Base-by-base conservation (phyloP, 1,139 yeast species). In the Entelexis paramagnoliae region DNA sequence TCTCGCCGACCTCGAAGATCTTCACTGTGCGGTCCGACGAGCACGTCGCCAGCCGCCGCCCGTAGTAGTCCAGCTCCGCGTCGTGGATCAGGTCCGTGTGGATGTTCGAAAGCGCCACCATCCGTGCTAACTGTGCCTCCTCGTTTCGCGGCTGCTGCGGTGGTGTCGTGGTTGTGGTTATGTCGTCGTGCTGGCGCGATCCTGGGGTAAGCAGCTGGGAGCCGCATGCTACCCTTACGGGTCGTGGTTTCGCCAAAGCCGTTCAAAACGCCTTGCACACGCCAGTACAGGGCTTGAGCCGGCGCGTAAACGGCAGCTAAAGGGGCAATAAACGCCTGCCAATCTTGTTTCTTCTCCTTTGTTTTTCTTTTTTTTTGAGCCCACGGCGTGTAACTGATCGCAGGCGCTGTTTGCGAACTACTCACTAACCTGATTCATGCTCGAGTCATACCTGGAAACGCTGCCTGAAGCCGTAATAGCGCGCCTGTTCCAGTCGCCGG, bases 31-130 rank as follows among this genome's bases (percentile, higher is more conserved):
- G 87, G 71, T 91, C 98, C 6, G 95, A 84, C 10, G 96, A 87
- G 65, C 96, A 85, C 3, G 98, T 89, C 49, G 97, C 98, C 57
- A 91, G 75, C 60, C 96, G 76, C 66, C 87, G 88, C 36, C 98
- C 97, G 66, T 91, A 91, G 73, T 89, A 91, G 67, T 91, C 97
- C 64, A 91, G 76, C 52, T 86, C 95, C 20, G 98, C 98, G 65
- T 93, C 98, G 69, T 93, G 98, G 65, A 89, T 87, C 67, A 88
- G 73, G 69, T 89, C 96, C 60, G 85, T 63, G 59, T 68, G 72
- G 29, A 69, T 46, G 48, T 55, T 54, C 48, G 49, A 53, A 30
- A 54, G 49, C 43, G 55, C 33, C 22, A 52, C 55, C 55, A 52
- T 52, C 28, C 41, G 41, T 36, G 41, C 41, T 36, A 4, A 11